Evolutionary conservation across 495 filamentous ascomycete genomes (phyloP).

Genomic region (Thermothielavioides terrestris): DNA sequence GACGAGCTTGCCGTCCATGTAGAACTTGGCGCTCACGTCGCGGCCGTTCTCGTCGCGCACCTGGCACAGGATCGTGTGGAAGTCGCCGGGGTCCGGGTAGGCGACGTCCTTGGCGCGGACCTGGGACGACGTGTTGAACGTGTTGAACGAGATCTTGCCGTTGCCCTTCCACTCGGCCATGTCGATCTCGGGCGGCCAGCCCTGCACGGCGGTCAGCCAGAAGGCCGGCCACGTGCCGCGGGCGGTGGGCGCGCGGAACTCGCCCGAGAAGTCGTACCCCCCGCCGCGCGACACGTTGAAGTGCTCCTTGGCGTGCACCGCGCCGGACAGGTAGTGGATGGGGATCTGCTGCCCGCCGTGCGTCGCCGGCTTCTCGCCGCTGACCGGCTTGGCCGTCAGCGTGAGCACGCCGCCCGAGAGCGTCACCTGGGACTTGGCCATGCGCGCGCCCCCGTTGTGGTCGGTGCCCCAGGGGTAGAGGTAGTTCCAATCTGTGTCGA

Average conservation of each 20-base stretch:
- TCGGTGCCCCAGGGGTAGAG: constrained; percentile 41
- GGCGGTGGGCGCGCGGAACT: constrained; percentile 44
- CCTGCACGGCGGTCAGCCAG: constrained; percentile 52
- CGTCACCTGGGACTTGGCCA: constrained; percentile 36
- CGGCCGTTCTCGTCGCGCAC: constrained; percentile 45
- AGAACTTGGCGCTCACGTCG: constrained; percentile 46
- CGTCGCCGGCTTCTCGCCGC: constrained; percentile 33
- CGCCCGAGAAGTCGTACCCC: constrained; percentile 44
- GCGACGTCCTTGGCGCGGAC: constrained; percentile 40
- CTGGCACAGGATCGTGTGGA: constrained; percentile 44
- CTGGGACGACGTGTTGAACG: constrained; percentile 47
- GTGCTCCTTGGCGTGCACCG: constrained; percentile 40
- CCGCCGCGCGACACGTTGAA: constrained; percentile 40
- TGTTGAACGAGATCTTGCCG: constrained; percentile 55
- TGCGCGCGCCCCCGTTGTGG: constrained; percentile 51
- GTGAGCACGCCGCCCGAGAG: constrained; percentile 32
- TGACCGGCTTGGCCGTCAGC: constrained; percentile 37
- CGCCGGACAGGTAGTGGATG: constrained; percentile 48
- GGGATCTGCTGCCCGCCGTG: constrained; percentile 41
- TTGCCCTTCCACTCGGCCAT: constrained; percentile 55
- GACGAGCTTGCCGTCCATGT: constrained; percentile 42
- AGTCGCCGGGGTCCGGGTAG: constrained; percentile 40
- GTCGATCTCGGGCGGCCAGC: constrained; percentile 59
- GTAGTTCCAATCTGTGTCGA: constrained; percentile 46
- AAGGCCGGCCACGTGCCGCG: constrained; percentile 54